phyloP scores from a whole-genome alignment of 371 early-diverging fungal genomes.

The Syncephalastrum contaminatum region DNA sequence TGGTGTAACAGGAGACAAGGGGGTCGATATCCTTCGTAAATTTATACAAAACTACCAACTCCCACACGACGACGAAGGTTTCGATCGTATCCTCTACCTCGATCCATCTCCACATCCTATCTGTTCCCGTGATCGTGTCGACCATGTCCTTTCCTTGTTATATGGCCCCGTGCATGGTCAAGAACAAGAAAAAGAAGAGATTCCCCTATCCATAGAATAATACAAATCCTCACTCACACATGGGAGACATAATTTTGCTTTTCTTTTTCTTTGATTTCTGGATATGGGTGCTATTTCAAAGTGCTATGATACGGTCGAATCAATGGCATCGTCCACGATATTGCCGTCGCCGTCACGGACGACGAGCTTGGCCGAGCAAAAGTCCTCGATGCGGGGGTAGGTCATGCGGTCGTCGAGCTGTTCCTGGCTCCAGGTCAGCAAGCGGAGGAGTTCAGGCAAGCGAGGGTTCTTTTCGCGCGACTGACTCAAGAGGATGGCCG shows the following conservation, averaged over 20 bases:
- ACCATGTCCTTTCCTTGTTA: constrained; percentile 6
- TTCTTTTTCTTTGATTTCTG: too few relatives aligned
- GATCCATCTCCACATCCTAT: constrained; percentile 45
- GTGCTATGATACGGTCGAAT: constrained; percentile 11
- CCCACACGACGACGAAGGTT: constrained; percentile 64
- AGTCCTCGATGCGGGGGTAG: constrained; percentile 85
- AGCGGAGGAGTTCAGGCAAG: constrained; percentile 83
- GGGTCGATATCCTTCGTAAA: constrained; percentile 56
- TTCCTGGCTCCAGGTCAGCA: constrained; percentile 93
- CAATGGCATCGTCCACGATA: constrained; percentile 23
- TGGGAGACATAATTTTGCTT: too few relatives aligned
- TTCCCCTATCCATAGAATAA: too few relatives aligned
- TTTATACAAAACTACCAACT: constrained; percentile 61
- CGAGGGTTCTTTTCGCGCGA: constrained; percentile 93
- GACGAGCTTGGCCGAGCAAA: constrained; percentile 77
- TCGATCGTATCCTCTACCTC: constrained; percentile 50
- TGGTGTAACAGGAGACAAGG: constrained; percentile 65
- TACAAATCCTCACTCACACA: too few relatives aligned
- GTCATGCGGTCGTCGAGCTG: constrained; percentile 74
- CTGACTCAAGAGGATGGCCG: constrained; percentile 87
- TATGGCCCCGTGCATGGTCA: not conserved
- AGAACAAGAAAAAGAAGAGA: too few relatives aligned
- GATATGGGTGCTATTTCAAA: not conserved
- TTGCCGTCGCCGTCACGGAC: constrained; percentile 35
- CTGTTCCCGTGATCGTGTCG: constrained; percentile 52